phyloP scores from a whole-genome alignment of 176 grass and related monocot genomes.

The Juncus inflexus region DNA sequence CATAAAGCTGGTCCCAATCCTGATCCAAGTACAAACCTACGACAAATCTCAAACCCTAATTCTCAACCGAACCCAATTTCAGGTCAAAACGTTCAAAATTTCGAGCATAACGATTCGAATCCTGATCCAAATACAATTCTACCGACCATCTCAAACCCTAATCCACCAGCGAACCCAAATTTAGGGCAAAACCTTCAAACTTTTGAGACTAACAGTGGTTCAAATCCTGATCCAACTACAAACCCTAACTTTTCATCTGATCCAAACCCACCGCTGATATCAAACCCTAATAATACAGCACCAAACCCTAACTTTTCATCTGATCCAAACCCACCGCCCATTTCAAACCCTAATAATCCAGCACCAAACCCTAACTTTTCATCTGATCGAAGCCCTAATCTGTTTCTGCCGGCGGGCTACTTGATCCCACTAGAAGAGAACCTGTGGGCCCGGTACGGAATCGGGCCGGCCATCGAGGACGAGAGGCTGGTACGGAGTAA shows the following conservation, averaged over 20 bases:
- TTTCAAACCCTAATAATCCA: conserved; percentile 20
- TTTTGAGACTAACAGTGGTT: conserved; percentile 15
- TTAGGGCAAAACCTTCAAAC: conserved; percentile 24
- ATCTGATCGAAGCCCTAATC: not conserved
- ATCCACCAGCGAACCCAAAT: not conserved
- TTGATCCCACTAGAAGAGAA: conserved; percentile 46
- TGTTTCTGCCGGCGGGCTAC: conserved; percentile 53
- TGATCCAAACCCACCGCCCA: not conserved
- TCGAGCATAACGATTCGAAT: no score
- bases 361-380: conserved; percentile 4
- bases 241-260: no score
- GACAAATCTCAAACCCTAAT: no score
- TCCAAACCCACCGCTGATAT: conserved; percentile 1
- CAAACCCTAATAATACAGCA: conserved; percentile 13
- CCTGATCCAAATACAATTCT: not conserved
- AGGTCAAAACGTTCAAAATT: no score
- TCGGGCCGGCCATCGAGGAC: conserved; percentile 34
- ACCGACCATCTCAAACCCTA: conserved; percentile 21
- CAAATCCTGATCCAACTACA: not conserved
- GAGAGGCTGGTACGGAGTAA: conserved; percentile 31
- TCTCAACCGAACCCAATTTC: no score
- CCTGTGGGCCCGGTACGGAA: conserved; percentile 30
- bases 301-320: no score
- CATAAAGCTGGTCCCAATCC: conserved; percentile 9
- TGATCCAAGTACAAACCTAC: not conserved